phyloP scores from a whole-genome alignment of 495 filamentous ascomycete species.

The Trichoderma asperelloides region DNA sequence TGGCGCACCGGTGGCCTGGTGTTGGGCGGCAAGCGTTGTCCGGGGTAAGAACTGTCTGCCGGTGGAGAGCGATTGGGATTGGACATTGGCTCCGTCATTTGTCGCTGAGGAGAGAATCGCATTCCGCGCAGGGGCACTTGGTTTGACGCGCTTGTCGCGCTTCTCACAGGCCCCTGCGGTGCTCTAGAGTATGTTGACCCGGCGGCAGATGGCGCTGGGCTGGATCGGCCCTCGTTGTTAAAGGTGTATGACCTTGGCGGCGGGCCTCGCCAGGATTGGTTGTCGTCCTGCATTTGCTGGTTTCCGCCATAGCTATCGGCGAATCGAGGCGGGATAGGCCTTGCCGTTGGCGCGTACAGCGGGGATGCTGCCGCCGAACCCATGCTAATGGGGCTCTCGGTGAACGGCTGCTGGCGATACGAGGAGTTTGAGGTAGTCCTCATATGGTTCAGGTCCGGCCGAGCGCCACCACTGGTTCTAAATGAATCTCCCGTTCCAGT shows the following conservation, averaged over 20 bases:
- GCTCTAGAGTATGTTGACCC: neutral
- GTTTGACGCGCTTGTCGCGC: slow-evolving; percentile 23
- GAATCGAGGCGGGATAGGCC: neutral
- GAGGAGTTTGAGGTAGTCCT: slow-evolving; percentile 10
- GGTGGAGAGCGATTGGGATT: neutral
- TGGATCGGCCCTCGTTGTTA: slow-evolving; percentile 25
- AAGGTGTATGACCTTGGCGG: slow-evolving; percentile 8
- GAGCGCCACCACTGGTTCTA: neutral
- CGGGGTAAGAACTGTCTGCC: slow-evolving; percentile 14
- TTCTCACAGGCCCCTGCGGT: slow-evolving; percentile 25
- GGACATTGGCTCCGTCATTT: slow-evolving; percentile 43
- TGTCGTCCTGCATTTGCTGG: neutral
- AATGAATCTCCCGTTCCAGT: slow-evolving; percentile 6
- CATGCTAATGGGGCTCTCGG: slow-evolving; percentile 2
- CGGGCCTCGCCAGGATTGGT: slow-evolving; percentile 1
- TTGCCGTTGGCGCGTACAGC: neutral
- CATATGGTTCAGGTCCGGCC: neutral
- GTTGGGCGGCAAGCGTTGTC: slow-evolving; percentile 17
- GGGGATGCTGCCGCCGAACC: neutral
- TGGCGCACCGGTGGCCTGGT: slow-evolving; percentile 13
- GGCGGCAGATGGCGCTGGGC: slow-evolving; percentile 27
- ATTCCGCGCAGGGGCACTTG: slow-evolving; percentile 26
- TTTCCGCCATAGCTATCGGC: neutral
- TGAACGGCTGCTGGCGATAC: slow-evolving; percentile 21
- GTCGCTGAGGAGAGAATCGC: slow-evolving; percentile 32